Base-by-base conservation (phyloP, 179 eudicot species). In the Carnegiea gigantea region DNA sequence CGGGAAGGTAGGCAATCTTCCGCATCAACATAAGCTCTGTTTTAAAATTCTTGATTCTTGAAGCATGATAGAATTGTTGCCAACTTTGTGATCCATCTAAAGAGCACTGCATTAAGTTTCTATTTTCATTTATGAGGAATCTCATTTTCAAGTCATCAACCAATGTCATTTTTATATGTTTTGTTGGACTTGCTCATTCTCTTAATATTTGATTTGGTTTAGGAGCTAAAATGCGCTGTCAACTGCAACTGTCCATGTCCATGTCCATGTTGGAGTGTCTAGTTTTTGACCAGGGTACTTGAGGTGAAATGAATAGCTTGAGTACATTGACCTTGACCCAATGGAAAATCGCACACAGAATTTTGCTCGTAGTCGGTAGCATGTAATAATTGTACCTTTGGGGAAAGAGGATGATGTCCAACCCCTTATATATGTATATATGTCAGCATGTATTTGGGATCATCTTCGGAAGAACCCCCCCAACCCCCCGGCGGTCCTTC, bases 1-100 rank as follows among this genome's bases (percentile, higher is more conserved):
- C 57, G 98, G 97, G 82, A 90, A 89, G 97, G 98, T 94, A 89
- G 72, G 86, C 26, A 54, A 21, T 76, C 51, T 64, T 76, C 64
- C 57, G 3, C 62, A 71, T 54, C 2, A 24, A 8, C 49, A 33
- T 20, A 68, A 76, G 71, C 46, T 60, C 24, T n/a, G 14, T 23
- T 21, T 11, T 12, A 20, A 17, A 51, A 0, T 53, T 46, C 78
- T 12, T 2, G 6, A 44, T 77, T 76, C 71, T 70, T 2, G 51
- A 79, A 30, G 71, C 15, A 20, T 23, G 30, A 4, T 57, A 57
- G n/a, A 57, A n/a, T 11, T 13, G 6, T 12, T 36, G n/a, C 62
- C 24, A 23, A 40, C 77, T 70, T 76, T 17, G 9, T 49, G 36
- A 23, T 54, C 9, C 24, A 20, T 23, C 14, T 24, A 51, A 67